Evolutionary conservation across 768 basidiomycete genomes (phyloP), one percentile per base, ranked within the genome.

Genomic region (Hebeloma cylindrosporum): DNA sequence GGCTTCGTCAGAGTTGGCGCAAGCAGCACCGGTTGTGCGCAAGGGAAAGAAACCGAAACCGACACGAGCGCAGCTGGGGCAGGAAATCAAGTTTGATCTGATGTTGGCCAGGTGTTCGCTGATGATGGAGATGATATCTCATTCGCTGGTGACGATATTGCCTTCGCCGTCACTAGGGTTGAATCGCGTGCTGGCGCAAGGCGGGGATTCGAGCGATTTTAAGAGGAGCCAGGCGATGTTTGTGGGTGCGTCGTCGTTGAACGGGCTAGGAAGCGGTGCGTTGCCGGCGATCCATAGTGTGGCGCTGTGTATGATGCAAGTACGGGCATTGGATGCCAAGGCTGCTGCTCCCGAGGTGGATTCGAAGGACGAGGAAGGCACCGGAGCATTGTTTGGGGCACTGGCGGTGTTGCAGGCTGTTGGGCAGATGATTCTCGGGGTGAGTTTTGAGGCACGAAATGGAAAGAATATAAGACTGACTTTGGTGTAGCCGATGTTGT

Each of bases 31-130:
- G 11, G 26, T 28, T 43, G 28, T 51, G n/a, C n/a, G n/a, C n/a
- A 56, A 53, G 18, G 50, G 52, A 14, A 64, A 62, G 32, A 74
- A 74, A 49, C 67, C 70, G 6, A 74, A 72, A 50, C 71, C 76
- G 4, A 78, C 81, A 20, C 73, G 73, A 38, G 63, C 67, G 1
- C 73, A 78, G 26, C 73, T 90, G 14, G 71, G 77, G 17, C 71
- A 71, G 17, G 86, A 85, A 53, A 85, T 89, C 53, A 64, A 68
- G 18, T 90, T 90, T 53, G 89, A 92, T 62, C 70, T 90, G 5
- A 57, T 68, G 2, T 63, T 91, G 28, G 69, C 83, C 20, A 74
- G 77, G 31, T 67, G 65, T 31, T 89, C 85, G 3, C 69, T 91
- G 48, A 47, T 83, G 35, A 54, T 88, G 46, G 89, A 92, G 42